Evolutionary conservation across 805 yeast species (phyloP), one percentile per base, ranked within the genome.

Genomic region (Wickerhamiella brachini): DNA sequence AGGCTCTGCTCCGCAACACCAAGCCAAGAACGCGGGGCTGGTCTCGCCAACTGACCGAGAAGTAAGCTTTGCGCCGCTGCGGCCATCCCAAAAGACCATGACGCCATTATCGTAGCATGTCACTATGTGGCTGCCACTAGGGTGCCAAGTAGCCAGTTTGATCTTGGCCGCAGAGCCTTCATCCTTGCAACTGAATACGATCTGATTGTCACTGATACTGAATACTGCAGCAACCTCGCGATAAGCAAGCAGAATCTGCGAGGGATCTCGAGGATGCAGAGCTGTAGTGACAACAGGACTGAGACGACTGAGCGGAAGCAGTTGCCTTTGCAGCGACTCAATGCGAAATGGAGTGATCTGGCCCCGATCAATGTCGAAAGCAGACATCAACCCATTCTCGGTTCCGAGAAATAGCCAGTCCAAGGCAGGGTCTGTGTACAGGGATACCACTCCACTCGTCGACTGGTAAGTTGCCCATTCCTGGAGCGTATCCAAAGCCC

Each of bases 11-110:
- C 78, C 83, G 59, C 95, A 84, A 20, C 86, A 64, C 98, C 98
- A 90, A 15, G 74, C 71, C 1, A 80, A 20, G 5, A 55, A 51
- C 22, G 50, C 47, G 8, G 59, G 53, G 9, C 49, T 37, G 7
- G 61, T 49, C 44, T 60, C 52, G 44, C 51, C 45, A 20, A 53
- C 17, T 47, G 85, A 75, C 57, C 97, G 75, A 0, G 96, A 93
- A 50, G 80, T 80, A 13, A 93, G 70, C 44, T 79, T 67, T 15
- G 78, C 77, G 0, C 94, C 96, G 38, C 80, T 80, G 31, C 79
- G 74, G 1, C 86, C 83, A 65, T 93, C 98, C 97, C 97, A 93
- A 62, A 93, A 93, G 1, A 79, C 95, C 38, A 93, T 60, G 0
- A 94, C 77, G 50, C 90, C 90, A 61, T 89, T 95, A 21, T 71